These are phyloP conservation scores for Diutina neorugosa DNA, from an alignment of 1,139 yeast species.

Conservation along the genomic window DNA sequence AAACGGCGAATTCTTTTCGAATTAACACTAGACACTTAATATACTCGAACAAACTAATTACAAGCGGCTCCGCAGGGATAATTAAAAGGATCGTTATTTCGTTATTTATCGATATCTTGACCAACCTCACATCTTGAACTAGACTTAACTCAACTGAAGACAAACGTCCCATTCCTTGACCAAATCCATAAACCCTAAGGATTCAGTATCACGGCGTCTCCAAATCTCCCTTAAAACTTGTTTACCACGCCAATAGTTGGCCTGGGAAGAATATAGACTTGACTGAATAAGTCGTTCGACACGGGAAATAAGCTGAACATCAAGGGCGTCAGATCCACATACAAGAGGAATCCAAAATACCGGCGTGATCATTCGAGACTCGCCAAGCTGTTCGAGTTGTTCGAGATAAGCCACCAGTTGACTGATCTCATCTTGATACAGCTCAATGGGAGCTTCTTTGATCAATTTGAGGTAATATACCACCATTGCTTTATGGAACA, in stretches of 20 bases:
- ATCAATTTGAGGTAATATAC: constrained; percentile 35
- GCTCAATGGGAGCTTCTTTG: constrained; percentile 21
- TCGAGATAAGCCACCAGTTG: constrained; percentile 12
- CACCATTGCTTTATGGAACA: constrained; percentile 32
- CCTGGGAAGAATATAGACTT: constrained; percentile 4
- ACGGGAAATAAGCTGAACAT: background rate
- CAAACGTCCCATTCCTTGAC: constrained; percentile 42
- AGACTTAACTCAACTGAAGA: constrained; percentile 20
- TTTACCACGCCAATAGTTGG: constrained; percentile 42
- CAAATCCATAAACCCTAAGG: constrained; percentile 40
- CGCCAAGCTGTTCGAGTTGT: constrained; percentile 20
- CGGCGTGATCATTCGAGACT: constrained; percentile 15
- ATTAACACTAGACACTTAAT: background rate
- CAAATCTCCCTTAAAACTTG: constrained; percentile 43
- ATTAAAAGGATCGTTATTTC: background rate
- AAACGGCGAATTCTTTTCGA: background rate
- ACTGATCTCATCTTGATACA: constrained; percentile 22
- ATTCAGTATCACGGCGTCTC: constrained; percentile 30
- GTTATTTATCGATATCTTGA: background rate
- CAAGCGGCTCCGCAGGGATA: too few species aligned
- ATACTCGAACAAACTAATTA: background rate
- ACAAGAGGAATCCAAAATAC: constrained; percentile 39
- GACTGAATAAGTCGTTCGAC: background rate
- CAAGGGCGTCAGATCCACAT: constrained; percentile 28
- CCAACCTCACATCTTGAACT: too few species aligned